Evolutionary conservation across 257 asterid species (phyloP).

Genomic region (Schizonepeta tenuifolia): DNA sequence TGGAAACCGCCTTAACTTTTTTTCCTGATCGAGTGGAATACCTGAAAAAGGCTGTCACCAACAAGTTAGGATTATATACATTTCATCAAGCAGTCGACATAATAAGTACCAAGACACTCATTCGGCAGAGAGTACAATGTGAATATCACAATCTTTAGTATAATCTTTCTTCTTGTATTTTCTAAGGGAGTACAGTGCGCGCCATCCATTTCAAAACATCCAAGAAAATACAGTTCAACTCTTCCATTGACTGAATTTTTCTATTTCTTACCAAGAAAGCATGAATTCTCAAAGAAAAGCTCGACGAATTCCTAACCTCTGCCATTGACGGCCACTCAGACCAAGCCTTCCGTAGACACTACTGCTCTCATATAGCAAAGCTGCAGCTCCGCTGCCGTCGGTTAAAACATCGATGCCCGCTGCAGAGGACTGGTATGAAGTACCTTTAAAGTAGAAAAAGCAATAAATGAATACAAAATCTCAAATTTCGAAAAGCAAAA

Average conservation of each 20-base stretch:
- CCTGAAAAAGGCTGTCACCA: conserved; percentile 74
- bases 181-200: not conserved
- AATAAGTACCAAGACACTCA: conserved; percentile 16
- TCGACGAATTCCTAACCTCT: conserved; percentile 49
- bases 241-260: not conserved
- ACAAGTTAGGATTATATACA: conserved; percentile 49
- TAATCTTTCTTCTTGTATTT: not conserved
- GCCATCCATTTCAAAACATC: conserved; percentile 12
- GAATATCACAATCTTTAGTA: not conserved
- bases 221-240: conserved; percentile 7
- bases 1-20: conserved; percentile 33
- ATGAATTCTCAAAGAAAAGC: not conserved
- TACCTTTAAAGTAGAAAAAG: conserved; percentile 30
- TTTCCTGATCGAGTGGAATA: conserved; percentile 55
- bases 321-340: conserved; percentile 35
- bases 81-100: conserved; percentile 29
- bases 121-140: too few species aligned
- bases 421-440: conserved; percentile 26
- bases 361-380: conserved; percentile 29
- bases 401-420: conserved; percentile 34
- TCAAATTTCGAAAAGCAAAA: not conserved
- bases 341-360: conserved; percentile 29
- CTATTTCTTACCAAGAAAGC: not conserved
- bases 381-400: conserved; percentile 32
- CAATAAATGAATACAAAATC: conserved; percentile 3